Percentiles rank a stretch among this genome's conserved stretches.
phyloP scores from a whole-genome alignment of 108 stramenopile genomes.

The Pseudonitzschia multiseries region DNA sequence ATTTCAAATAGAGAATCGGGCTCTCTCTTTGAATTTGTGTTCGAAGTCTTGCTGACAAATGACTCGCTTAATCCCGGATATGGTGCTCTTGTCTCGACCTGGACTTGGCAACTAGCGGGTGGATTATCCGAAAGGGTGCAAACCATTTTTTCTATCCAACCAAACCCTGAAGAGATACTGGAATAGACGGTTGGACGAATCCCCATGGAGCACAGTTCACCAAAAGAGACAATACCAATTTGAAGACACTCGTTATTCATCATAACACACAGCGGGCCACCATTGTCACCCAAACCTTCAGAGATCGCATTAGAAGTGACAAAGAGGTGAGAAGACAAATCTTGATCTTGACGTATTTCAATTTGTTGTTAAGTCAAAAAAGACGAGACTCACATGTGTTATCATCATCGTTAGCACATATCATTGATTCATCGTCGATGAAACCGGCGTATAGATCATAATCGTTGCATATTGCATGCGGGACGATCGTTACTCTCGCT shows the following conservation, averaged over 20 bases:
- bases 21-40: background rate
- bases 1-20: background rate
- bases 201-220: conserved; percentile 20
- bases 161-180: conserved; percentile 19
- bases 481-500: conserved; percentile 4
- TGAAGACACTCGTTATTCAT: conserved; percentile 15
- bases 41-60: background rate
- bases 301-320: background rate
- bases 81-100: background rate
- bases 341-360: background rate
- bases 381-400: conserved; percentile 16
- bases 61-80: background rate
- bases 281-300: conserved; percentile 32
- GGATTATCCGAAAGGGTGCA: conserved; percentile 28
- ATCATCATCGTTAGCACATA: conserved; percentile 32
- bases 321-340: background rate
- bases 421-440: conserved; percentile 26
- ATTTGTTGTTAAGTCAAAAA: background rate
- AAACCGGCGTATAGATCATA: conserved; percentile 12
- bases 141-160: conserved; percentile 36
- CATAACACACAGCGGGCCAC: conserved; percentile 25
- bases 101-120: conserved; percentile 15
- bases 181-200: conserved; percentile 35
- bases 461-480: conserved; percentile 19
- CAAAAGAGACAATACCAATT: conserved; percentile 40